These are phyloP conservation scores for Rhodotorula mucilaginosa DNA, from an alignment of 1,284 basidiomycete species.

Conservation along the genomic window DNA sequence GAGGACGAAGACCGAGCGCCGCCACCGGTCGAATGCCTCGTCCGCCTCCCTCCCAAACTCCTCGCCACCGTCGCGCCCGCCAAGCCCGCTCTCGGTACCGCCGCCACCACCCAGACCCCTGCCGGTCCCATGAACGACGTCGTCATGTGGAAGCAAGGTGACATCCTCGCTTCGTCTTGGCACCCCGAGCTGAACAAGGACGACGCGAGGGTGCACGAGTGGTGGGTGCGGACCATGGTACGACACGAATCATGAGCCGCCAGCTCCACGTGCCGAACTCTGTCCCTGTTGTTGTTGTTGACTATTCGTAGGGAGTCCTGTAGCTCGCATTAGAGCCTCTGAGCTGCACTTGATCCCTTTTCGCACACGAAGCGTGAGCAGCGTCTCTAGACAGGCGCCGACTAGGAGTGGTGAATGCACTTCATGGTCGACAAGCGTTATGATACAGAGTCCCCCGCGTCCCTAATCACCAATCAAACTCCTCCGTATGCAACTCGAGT, in stretches of 20 bases:
- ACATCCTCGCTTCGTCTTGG: slow-evolving; percentile 83
- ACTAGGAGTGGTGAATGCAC: no score
- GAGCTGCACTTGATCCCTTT: no score
- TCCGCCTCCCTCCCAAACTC: slow-evolving; percentile 61
- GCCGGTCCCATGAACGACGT: slow-evolving; percentile 62
- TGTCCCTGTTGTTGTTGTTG: no score
- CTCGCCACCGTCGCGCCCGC: slow-evolving; percentile 41
- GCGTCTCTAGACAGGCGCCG: no score
- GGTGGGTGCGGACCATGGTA: slow-evolving; percentile 34
- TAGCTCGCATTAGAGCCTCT: no score
- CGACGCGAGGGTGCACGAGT: slow-evolving; percentile 85
- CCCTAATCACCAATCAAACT: slow-evolving; percentile 41
- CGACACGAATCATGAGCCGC: slow-evolving; percentile 1
- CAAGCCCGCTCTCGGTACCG: slow-evolving; percentile 49
- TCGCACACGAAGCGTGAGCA: no score
- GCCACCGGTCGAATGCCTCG: slow-evolving; percentile 59
- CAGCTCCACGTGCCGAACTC: no score
- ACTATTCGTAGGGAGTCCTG: no score
- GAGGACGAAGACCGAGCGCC: no score
- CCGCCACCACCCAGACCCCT: slow-evolving; percentile 21
- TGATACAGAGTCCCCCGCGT: no score
- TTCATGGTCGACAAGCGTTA: no score
- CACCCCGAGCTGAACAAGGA: slow-evolving; percentile 83
- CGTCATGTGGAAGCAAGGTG: slow-evolving; percentile 82
- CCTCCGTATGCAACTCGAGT: slow-evolving; percentile 41